Evolutionary conservation across 2,329 filamentous ascomycete species (phyloP).

Genomic region (Gnomoniopsis sp.): DNA sequence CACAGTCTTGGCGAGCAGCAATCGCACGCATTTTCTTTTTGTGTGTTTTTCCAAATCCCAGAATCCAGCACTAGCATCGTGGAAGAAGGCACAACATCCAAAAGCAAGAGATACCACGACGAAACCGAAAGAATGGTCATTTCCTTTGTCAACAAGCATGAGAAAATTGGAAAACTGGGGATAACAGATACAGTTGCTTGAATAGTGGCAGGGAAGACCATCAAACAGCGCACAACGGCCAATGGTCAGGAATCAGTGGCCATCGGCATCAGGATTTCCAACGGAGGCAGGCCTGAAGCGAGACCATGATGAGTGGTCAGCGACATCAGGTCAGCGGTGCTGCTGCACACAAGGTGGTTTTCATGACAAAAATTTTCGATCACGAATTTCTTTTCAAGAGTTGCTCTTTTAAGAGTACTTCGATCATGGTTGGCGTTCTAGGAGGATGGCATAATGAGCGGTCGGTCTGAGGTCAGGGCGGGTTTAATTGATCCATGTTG

Average conservation of each 20-base stretch:
- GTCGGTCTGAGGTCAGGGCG: not conserved
- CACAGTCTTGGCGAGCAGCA: not conserved
- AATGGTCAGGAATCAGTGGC: no score
- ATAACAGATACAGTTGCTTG: not conserved
- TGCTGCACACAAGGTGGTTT: no score
- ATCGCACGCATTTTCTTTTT: not conserved
- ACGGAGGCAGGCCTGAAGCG: not conserved
- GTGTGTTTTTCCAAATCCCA: not conserved
- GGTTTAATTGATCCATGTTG: not conserved
- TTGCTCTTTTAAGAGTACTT: not conserved
- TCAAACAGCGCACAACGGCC: not conserved
- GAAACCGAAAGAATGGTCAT: constrained; percentile 3
- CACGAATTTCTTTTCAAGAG: not conserved
- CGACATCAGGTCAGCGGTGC: not conserved
- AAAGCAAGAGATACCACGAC: not conserved
- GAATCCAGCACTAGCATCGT: constrained; percentile 1
- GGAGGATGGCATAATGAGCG: constrained; percentile 6
- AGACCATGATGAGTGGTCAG: not conserved
- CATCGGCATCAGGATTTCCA: not conserved
- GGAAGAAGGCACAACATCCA: not conserved
- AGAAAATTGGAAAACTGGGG: not conserved
- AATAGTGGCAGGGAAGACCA: not conserved
- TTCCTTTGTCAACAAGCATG: constrained; percentile 15
- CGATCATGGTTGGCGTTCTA: constrained; percentile 8
- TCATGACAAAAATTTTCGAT: no score